Conservation (phyloP, 1,284 basidiomycete genomes). For the Lignosus rhinocerotis region DNA sequence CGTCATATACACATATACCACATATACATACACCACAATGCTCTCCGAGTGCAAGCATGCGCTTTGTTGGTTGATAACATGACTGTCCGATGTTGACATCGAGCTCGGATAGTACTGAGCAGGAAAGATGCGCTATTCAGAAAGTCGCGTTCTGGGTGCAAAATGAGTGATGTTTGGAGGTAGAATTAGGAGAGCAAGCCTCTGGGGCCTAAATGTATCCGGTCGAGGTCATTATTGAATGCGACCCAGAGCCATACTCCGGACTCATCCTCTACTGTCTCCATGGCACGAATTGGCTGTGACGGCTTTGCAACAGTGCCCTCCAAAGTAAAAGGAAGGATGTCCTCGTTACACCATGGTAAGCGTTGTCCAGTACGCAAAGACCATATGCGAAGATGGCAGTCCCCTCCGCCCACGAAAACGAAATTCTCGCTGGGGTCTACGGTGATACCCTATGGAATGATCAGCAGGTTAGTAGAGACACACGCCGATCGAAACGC, state of each 20-base stretch:
- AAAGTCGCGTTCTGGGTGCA: background rate
- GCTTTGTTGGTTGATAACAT: no score
- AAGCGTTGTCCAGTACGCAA: slow-evolving; percentile 46
- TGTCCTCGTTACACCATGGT: background rate
- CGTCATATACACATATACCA: no score
- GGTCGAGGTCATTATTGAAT: slow-evolving; percentile 12
- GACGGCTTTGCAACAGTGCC: slow-evolving; percentile 4
- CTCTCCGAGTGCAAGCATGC: no score
- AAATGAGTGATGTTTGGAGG: background rate
- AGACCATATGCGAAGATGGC: slow-evolving; percentile 66
- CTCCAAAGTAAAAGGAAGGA: background rate
- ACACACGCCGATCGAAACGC: background rate
- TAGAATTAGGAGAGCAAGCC: background rate
- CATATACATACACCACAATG: no score
- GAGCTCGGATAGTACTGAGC: no score
- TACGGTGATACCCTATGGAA: slow-evolving; percentile 54
- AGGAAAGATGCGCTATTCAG: no score
- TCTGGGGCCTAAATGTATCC: slow-evolving; percentile 13
- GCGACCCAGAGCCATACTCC: slow-evolving; percentile 20
- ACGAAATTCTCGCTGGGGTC: slow-evolving; percentile 65
- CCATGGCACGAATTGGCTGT: slow-evolving; percentile 20
- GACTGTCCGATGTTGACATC: no score
- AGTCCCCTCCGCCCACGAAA: slow-evolving; percentile 72
- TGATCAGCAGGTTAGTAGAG: background rate
- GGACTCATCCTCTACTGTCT: slow-evolving; percentile 15